Percentiles rank a stretch among this genome's conserved stretches.
Evolutionary conservation across 805 yeast genomes (phyloP).

Genomic region (Metschnikowia kunwiensis): DNA sequence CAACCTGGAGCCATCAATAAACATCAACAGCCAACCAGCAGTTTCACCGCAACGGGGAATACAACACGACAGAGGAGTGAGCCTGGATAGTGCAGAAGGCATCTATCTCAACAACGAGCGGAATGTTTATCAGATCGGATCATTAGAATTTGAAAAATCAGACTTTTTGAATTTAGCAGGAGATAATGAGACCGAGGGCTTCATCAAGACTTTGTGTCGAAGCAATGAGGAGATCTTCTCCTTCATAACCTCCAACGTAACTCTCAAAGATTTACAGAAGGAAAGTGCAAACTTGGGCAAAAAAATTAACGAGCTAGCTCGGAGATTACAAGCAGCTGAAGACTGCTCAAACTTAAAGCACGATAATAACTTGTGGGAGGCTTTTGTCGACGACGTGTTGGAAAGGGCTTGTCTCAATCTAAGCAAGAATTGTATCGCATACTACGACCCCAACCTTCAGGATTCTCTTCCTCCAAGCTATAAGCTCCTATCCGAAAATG

Average conservation of each 20-base stretch:
- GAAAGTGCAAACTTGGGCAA: constrained; percentile 33
- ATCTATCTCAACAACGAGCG: constrained; percentile 25
- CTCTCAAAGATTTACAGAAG: constrained; percentile 42
- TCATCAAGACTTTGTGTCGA: constrained; percentile 43
- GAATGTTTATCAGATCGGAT: constrained; percentile 43
- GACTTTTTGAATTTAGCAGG: constrained; percentile 40
- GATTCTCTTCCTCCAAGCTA: constrained; percentile 23
- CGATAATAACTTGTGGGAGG: constrained; percentile 31
- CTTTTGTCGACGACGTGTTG: constrained; percentile 32
- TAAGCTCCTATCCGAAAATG: constrained; percentile 32
- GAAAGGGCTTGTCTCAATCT: constrained; percentile 31
- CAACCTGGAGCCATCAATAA: constrained; percentile 8
- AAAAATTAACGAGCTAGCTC: constrained; percentile 30
- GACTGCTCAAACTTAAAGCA: constrained; percentile 28
- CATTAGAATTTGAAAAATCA: constrained; percentile 48
- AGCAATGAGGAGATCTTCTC: constrained; percentile 31
- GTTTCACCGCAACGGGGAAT: constrained; percentile 2
- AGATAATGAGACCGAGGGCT: constrained; percentile 52
- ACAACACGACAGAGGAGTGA: constrained; percentile 6
- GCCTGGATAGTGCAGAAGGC: constrained; percentile 19
- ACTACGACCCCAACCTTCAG: constrained; percentile 25
- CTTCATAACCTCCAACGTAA: constrained; percentile 41
- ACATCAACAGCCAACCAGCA: constrained; percentile 6
- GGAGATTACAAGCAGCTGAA: constrained; percentile 31
- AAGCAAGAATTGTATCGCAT: constrained; percentile 30